Base-by-base conservation (phyloP, 371 early-diverging fungal species). In the Circinella minor region DNA sequence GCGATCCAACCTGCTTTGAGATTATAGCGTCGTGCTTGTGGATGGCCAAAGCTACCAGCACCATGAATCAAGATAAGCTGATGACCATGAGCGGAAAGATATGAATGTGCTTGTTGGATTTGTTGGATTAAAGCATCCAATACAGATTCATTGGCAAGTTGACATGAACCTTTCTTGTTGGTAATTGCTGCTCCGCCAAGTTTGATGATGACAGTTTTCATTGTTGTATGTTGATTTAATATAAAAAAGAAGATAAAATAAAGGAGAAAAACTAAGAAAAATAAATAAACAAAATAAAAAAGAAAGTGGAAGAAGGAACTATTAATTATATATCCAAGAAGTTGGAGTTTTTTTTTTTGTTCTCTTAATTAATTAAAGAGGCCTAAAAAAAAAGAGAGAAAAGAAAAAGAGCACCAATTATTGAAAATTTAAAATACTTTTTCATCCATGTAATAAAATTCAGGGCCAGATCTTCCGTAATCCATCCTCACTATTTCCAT, bases 11-110 rank as follows among this genome's bases (percentile, higher is more conserved):
- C 84, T 37, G 67, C 51, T 49, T 78, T 84, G 48, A 85, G 61
- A 43, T 67, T 54, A 51, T 79, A 79, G 67, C 74, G 54, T 17
- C 69, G 76, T 2, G 83, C 85, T 59, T 79, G 82, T 18, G 85
- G 85, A 66, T 85, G 85, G 9, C 83, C 85, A 75, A 82, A 85
- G 61, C 82, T 81, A 36, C 85, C 85, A 27, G 80, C 85, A 14
- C 85, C 85, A 65, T 85, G 85, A 38, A 85, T 66, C 4, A 84
- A 65, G 11, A 84, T 71, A 4, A 84, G 59, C 17, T 65, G 70
- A 47, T 81, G 68, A 11, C 78, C 77, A 4, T 60, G 20, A 10
- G 67, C 59, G 20, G 62, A 49, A 7, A 81, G 67, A 36, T 14
- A 34, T 3, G 66, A 10, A 47, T 80, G 77, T 2, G 79, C 82